Percentiles rank a stretch among this genome's conserved stretches.
Evolutionary conservation across 192 early-diverging fungal species (phyloP).

Genomic region (Coemansia sp.): DNA sequence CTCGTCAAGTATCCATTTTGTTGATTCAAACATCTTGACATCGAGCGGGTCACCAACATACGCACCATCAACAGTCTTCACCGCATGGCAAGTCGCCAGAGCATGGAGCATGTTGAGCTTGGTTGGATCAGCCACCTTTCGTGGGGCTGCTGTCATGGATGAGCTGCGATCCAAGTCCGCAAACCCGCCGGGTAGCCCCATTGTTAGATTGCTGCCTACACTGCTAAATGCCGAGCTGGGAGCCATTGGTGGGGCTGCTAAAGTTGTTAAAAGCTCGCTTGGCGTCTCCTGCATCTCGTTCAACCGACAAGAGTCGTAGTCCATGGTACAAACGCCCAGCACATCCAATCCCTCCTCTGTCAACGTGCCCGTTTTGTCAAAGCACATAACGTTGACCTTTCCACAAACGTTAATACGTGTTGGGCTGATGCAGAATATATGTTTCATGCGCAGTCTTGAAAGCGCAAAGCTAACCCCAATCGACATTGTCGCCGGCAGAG

Average conservation of each 20-base stretch:
- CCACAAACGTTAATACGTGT: conserved; percentile 95
- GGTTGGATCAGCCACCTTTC: conserved; percentile 46
- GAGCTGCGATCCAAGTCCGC: conserved; percentile 47
- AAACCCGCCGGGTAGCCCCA: conserved; percentile 27
- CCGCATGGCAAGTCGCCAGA: conserved; percentile 77
- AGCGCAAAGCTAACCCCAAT: conserved; percentile 98
- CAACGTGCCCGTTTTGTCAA: conserved; percentile 98
- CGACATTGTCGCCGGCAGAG: conserved; percentile 94
- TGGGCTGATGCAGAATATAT: conserved; percentile 93
- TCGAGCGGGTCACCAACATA: conserved; percentile 96
- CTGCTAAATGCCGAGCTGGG: conserved; percentile 56
- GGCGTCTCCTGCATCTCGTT: conserved; percentile 52
- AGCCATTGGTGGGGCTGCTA: conserved; percentile 26
- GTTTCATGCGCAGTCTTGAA: conserved; percentile 68
- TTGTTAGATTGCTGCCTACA: conserved; percentile 29
- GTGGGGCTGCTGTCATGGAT: conserved; percentile 39
- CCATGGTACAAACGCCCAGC: conserved; percentile 76
- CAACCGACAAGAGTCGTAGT: conserved; percentile 51
- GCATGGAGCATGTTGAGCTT: conserved; percentile 59
- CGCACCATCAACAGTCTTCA: conserved; percentile 89
- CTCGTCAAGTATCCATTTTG: conserved; percentile 91
- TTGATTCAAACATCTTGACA: conserved; percentile 97
- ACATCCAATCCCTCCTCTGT: conserved; percentile 97
- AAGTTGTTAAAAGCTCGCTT: conserved; percentile 43
- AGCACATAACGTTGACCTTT: conserved; percentile 93